phyloP scores from a whole-genome alignment of 257 asterid genomes.

The Ajuga chamaepitys region DNA sequence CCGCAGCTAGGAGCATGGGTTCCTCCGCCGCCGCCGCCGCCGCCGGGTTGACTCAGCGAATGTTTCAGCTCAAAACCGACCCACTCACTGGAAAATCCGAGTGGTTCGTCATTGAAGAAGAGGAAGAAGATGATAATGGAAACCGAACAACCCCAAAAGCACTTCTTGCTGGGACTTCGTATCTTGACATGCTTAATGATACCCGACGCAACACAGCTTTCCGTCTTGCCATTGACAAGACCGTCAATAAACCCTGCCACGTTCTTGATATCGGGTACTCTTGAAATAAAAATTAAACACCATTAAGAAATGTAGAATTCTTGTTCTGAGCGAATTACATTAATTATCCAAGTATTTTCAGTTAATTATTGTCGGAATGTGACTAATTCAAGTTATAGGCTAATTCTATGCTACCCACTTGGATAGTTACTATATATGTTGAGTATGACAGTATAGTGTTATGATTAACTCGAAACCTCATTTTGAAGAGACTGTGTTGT shows the following conservation, averaged over 20 bases:
- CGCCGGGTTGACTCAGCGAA: slow-evolving; percentile 29
- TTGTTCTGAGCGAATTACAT: not conserved
- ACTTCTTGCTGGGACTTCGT: slow-evolving; percentile 70
- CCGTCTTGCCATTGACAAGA: slow-evolving; percentile 70
- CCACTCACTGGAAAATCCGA: slow-evolving; percentile 82
- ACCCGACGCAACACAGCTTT: slow-evolving; percentile 61
- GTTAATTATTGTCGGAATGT: not conserved
- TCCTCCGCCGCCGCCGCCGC: slow-evolving; percentile 20
- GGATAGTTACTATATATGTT: too few species aligned
- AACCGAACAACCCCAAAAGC: slow-evolving; percentile 30
- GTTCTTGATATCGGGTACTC: slow-evolving; percentile 93
- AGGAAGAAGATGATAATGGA: slow-evolving; percentile 28
- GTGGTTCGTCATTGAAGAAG: slow-evolving; percentile 73
- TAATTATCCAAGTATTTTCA: not conserved
- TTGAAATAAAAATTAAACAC: not conserved
- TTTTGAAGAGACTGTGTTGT: not conserved
- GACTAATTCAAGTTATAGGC: not conserved
- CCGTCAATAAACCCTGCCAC: slow-evolving; percentile 73
- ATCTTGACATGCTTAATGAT: slow-evolving; percentile 93
- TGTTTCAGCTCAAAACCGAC: slow-evolving; percentile 75
- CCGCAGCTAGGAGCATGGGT: slow-evolving; percentile 36
- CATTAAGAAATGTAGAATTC: not conserved
- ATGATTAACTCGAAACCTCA: not conserved
- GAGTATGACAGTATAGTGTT: not conserved
- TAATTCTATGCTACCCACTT: too few species aligned